Percentiles rank a stretch among this genome's conserved stretches.
Evolutionary conservation across 129 eudicot species (phyloP).

Genomic region (Oenanthe sinensis): DNA sequence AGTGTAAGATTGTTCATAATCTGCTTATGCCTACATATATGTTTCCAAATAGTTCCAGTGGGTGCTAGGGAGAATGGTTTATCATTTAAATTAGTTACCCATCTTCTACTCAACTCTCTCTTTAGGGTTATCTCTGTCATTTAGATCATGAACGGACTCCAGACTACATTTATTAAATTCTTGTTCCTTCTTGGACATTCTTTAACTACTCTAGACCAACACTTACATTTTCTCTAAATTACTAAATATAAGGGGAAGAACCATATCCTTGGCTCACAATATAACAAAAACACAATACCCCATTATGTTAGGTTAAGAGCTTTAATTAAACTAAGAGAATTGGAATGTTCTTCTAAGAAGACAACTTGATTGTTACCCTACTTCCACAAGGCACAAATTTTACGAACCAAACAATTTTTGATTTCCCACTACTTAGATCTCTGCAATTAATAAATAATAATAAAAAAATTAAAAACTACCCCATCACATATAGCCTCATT

Average conservation of each 20-base stretch:
- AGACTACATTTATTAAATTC: not conserved
- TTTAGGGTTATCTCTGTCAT: not conserved
- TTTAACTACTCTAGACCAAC: not conserved
- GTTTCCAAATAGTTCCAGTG: too few relatives aligned
- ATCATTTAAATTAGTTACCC: too few relatives aligned
- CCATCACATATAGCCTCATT: not conserved
- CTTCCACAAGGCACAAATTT: not conserved
- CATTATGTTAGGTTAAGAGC: not conserved
- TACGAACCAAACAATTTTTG: not conserved
- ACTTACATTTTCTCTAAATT: conserved; percentile 2
- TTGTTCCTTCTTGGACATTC: conserved; percentile 9
- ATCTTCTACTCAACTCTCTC: too few relatives aligned
- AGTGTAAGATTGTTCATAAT: too few relatives aligned
- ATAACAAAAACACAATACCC: conserved; percentile 11
- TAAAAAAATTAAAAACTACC: not conserved
- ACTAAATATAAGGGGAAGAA: conserved; percentile 15
- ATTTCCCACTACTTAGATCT: not conserved
- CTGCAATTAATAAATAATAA: not conserved
- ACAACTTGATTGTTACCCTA: conserved; percentile 21
- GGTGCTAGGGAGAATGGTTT: too few relatives aligned
- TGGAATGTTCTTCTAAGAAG: conserved; percentile 12
- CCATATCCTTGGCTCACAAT: conserved; percentile 2
- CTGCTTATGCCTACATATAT: too few relatives aligned
- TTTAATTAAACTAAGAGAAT: not conserved
- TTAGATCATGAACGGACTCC: not conserved